Conservation (phyloP, 345 rosid genomes). For the Raphanus raphanistrum region DNA sequence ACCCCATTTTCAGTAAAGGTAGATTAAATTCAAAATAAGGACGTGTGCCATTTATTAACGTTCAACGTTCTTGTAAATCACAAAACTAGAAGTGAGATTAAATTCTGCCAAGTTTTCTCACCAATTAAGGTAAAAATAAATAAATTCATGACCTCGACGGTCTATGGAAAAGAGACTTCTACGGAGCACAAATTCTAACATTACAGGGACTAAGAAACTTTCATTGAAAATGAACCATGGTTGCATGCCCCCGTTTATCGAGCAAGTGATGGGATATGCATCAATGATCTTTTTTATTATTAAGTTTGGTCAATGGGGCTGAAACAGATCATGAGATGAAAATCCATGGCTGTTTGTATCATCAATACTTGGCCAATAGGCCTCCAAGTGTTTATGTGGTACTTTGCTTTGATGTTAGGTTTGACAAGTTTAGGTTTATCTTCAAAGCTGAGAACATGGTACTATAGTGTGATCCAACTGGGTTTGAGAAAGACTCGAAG, state of each 20-base stretch:
- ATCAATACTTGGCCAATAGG: not conserved
- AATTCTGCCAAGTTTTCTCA: not conserved
- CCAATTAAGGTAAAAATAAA: not conserved
- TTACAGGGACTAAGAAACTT: not conserved
- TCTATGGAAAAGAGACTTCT: not conserved
- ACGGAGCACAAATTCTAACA: not conserved
- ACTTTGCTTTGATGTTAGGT: not conserved
- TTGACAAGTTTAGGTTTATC: not conserved
- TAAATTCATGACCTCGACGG: not conserved
- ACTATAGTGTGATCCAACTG: not conserved
- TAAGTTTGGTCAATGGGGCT: not conserved
- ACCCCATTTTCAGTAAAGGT: not conserved
- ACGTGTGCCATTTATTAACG: not conserved
- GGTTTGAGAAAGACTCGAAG: not conserved
- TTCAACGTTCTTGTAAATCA: not conserved
- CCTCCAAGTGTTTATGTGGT: not conserved
- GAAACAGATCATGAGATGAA: not conserved
- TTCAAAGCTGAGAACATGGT: not conserved
- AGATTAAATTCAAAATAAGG: not conserved
- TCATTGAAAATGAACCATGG: not conserved
- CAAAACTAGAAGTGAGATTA: not conserved
- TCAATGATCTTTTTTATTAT: not conserved
- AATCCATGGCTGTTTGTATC: not conserved
- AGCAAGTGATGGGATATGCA: not conserved
- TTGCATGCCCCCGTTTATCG: not conserved